Percentiles rank a stretch among this genome's conserved stretches.
These are phyloP conservation scores for Entophlyctis helioformis DNA, from an alignment of 192 early-diverging fungal species.

Conservation along the genomic window DNA sequence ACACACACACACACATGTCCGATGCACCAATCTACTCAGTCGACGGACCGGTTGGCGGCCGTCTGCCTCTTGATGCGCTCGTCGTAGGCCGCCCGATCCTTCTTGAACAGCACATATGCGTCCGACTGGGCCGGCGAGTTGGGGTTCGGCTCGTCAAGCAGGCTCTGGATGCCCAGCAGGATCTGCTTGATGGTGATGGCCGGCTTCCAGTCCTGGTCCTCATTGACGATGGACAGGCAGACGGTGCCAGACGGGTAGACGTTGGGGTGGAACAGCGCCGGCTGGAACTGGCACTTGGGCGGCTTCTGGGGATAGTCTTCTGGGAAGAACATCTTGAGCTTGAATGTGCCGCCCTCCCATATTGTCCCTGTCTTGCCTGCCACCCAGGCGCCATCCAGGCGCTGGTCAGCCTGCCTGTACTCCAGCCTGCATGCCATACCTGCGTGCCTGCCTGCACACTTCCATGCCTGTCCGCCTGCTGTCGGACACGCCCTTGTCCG, in stretches of 20 bases:
- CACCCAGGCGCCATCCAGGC: too few relatives aligned
- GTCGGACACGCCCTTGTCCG: too few relatives aligned
- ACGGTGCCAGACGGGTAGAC: conserved; percentile 96
- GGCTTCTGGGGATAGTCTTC: conserved; percentile 83
- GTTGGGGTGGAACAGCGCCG: conserved; percentile 55
- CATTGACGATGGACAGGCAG: conserved; percentile 92
- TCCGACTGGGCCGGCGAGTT: conserved; percentile 77
- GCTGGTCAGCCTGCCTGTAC: too few relatives aligned
- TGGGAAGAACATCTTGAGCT: conserved; percentile 68
- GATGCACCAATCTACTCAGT: too few relatives aligned
- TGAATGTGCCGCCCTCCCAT: conserved; percentile 89
- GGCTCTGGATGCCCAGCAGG: conserved; percentile 79
- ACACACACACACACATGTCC: too few relatives aligned
- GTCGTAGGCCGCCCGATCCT: conserved; percentile 24
- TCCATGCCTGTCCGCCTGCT: conserved; percentile 33
- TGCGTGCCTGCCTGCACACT: conserved; percentile 5
- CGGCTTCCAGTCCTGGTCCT: conserved; percentile 67
- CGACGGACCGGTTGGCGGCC: conserved; percentile 8
- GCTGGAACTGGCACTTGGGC: conserved; percentile 56
- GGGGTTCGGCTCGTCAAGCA: conserved; percentile 86
- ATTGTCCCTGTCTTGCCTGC: conserved; percentile 31
- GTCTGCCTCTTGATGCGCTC: conserved; percentile 13
- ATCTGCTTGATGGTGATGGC: conserved; percentile 97
- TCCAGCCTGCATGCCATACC: too few relatives aligned
- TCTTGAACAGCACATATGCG: conserved; percentile 68